A percentile compares a stretch with the other conserved stretches of the same genome.
Conservation (phyloP, 106 monocot genomes). For the Dendrobium huoshanense region DNA sequence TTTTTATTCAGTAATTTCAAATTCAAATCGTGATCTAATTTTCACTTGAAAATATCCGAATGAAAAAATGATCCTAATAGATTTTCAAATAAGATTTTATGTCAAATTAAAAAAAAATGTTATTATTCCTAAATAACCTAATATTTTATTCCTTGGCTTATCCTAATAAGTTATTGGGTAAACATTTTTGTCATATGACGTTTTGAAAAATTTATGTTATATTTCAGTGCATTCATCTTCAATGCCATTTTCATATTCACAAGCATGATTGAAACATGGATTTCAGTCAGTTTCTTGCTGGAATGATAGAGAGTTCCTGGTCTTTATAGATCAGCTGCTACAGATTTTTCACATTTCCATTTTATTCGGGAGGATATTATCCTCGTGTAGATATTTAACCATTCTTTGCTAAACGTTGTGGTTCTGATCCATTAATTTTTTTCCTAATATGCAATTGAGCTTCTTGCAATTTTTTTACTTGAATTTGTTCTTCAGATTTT, state of each 20-base stretch:
- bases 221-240: neutral
- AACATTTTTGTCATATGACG: neutral
- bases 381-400: neutral
- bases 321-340: too few relatives aligned
- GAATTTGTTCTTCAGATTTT: constrained; percentile 55
- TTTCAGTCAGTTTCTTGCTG: too few relatives aligned
- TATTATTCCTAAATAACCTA: neutral
- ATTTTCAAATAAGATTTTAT: neutral
- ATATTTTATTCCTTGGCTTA: neutral
- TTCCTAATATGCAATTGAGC: neutral
- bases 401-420: neutral
- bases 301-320: too few relatives aligned
- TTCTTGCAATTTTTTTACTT: neutral
- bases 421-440: neutral
- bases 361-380: neutral
- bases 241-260: too few relatives aligned
- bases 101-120: neutral
- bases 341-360: too few relatives aligned
- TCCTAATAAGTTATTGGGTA: neutral
- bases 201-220: too few relatives aligned
- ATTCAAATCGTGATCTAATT: neutral
- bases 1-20: neutral
- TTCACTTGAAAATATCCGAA: neutral
- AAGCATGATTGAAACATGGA: too few relatives aligned
- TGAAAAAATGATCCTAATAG: neutral